Percentiles rank a stretch among this genome's conserved stretches.
Evolutionary conservation across 2,329 filamentous ascomycete species (phyloP).

Genomic region (Dothideomycetes sp.): DNA sequence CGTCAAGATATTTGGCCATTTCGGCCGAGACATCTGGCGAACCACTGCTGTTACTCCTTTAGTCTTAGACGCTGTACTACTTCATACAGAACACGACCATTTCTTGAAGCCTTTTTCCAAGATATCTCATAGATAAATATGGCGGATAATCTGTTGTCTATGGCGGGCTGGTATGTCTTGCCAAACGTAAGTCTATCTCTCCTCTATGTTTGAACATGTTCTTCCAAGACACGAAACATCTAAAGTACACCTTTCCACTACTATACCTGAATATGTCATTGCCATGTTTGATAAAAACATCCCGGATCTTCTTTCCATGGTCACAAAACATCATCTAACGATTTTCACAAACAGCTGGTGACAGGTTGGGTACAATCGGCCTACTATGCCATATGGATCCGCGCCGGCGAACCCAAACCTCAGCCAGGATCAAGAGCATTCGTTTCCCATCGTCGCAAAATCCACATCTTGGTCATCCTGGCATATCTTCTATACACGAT

Average conservation of each 20-base stretch:
- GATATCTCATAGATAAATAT: too few species aligned
- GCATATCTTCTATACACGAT: constrained; percentile 85
- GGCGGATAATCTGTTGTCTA: constrained; percentile 43
- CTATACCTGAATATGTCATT: too few species aligned
- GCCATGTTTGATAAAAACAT: too few species aligned
- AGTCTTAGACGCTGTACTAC: too few species aligned
- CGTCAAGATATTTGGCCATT: too few species aligned
- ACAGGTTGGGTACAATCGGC: constrained; percentile 69
- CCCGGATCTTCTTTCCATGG: too few species aligned
- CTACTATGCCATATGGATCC: constrained; percentile 82
- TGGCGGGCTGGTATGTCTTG: constrained; percentile 53
- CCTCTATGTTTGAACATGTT: not conserved
- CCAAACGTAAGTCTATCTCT: constrained; percentile 42
- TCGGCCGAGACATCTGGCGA: too few species aligned
- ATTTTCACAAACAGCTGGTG: constrained; percentile 55
- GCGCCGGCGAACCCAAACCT: constrained; percentile 76
- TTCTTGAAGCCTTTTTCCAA: too few species aligned
- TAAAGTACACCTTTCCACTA: too few species aligned
- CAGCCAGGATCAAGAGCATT: constrained; percentile 58
- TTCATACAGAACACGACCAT: too few species aligned
- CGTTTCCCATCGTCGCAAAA: constrained; percentile 65
- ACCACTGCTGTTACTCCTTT: too few species aligned
- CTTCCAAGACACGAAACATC: not conserved
- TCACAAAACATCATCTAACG: too few species aligned
- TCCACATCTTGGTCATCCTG: constrained; percentile 74